Percentiles rank a stretch among this genome's conserved stretches.
Conservation (phyloP, 75 land plant species). For the Azolla pinnata region DNA sequence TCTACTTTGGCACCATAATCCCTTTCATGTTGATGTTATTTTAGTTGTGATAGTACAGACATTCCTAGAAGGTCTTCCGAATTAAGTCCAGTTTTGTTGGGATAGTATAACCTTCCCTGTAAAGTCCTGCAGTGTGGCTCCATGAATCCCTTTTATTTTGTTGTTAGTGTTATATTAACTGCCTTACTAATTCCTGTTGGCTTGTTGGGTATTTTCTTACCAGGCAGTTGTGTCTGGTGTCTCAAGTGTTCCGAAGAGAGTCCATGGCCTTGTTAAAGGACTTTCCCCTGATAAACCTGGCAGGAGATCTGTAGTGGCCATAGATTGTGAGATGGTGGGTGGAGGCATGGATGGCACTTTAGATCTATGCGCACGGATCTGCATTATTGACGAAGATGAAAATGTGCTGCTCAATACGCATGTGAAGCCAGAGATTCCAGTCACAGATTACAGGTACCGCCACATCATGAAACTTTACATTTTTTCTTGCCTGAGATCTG, state of each 20-base stretch:
- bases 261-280: too few relatives aligned
- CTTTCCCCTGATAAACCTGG: background rate
- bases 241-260: background rate
- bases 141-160: background rate
- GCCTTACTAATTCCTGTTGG: background rate
- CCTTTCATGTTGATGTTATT: too few relatives aligned
- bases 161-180: background rate
- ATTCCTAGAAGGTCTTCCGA: background rate
- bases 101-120: background rate
- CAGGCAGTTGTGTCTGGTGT: background rate
- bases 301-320: conserved; percentile 28
- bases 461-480: too few relatives aligned
- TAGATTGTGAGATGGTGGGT: conserved; percentile 87
- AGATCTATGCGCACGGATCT: conserved; percentile 66
- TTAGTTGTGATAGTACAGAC: background rate
- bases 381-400: conserved; percentile 71
- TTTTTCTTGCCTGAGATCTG: background rate
- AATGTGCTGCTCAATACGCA: conserved; percentile 48
- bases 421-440: conserved; percentile 52
- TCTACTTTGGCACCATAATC: background rate
- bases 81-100: background rate
- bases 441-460: conserved; percentile 73
- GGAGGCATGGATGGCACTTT: conserved; percentile 68
- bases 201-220: background rate
- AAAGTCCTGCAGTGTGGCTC: too few relatives aligned